phyloP scores from a whole-genome alignment of 1,284 basidiomycete genomes.

The Pterula multifida region DNA sequence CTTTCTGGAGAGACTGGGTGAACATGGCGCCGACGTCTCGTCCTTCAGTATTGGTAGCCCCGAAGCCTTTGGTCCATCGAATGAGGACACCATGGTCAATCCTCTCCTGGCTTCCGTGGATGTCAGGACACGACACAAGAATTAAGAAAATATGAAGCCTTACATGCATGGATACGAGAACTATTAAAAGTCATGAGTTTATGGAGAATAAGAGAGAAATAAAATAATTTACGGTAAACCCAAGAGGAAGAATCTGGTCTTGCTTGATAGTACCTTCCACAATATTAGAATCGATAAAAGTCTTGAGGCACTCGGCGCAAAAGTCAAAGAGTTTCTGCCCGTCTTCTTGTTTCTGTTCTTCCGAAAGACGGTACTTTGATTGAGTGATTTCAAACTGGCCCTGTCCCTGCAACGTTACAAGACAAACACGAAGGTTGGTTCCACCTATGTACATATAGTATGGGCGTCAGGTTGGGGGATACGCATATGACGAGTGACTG shows the following conservation, averaged over 20 bases:
- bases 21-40: constrained; percentile 92
- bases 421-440: constrained; percentile 95
- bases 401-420: constrained; percentile 82
- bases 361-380: constrained; percentile 92
- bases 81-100: constrained; percentile 95
- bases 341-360: constrained; percentile 98
- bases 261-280: constrained; percentile 47
- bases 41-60: constrained; percentile 86
- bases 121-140: neutral
- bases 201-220: too few species aligned
- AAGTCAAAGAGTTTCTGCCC: constrained; percentile 94
- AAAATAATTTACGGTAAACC: constrained; percentile 82
- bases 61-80: constrained; percentile 99
- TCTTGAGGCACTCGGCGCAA: constrained; percentile 88
- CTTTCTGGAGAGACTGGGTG: constrained; percentile 66
- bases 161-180: constrained; percentile 90
- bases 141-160: constrained; percentile 19
- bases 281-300: constrained; percentile 77
- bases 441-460: constrained; percentile 52
- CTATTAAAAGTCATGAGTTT: constrained; percentile 25
- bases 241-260: constrained; percentile 72
- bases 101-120: constrained; percentile 60
- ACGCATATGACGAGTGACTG: constrained; percentile 14
- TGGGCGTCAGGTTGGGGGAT: neutral
- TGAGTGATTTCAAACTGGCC: constrained; percentile 98